Conservation (phyloP, 2,329 filamentous ascomycete species). For the Alternaria triticimaculans region DNA sequence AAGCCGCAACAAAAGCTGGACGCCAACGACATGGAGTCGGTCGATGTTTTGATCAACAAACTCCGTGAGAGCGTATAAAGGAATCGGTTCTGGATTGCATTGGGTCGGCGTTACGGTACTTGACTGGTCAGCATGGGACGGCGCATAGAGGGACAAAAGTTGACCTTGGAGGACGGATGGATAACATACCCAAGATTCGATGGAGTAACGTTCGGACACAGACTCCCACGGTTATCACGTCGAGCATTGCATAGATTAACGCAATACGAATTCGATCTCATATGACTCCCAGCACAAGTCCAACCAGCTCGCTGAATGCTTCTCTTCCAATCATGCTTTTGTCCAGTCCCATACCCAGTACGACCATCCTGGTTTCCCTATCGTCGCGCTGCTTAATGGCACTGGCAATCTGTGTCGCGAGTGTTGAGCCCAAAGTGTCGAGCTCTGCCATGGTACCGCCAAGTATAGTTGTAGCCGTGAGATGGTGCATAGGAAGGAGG, state of each 20-base stretch:
- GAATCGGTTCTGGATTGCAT: constrained; percentile 18
- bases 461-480: constrained; percentile 86
- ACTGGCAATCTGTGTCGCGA: constrained; percentile 88
- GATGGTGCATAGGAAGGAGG: constrained; percentile 76
- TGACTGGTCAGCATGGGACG: constrained; percentile 26
- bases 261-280: constrained; percentile 22
- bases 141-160: constrained; percentile 10
- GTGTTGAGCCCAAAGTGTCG: constrained; percentile 84
- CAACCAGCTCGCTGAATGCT: constrained; percentile 54
- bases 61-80: constrained; percentile 52
- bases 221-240: not conserved
- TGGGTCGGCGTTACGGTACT: constrained; percentile 32
- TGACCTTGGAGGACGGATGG: not conserved
- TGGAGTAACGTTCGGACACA: not conserved
- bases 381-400: constrained; percentile 75
- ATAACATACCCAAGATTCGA: constrained; percentile 8
- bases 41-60: constrained; percentile 75
- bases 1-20: constrained; percentile 70
- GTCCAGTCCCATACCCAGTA: constrained; percentile 65
- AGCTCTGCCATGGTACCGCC: constrained; percentile 81
- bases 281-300: constrained; percentile 49
- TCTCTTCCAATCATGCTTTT: constrained; percentile 58
- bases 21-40: constrained; percentile 83
- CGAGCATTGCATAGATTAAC: not conserved
- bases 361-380: constrained; percentile 63